phyloP scores from a whole-genome alignment of 2,329 filamentous ascomycete species.

The Zymoseptoria brevis region DNA sequence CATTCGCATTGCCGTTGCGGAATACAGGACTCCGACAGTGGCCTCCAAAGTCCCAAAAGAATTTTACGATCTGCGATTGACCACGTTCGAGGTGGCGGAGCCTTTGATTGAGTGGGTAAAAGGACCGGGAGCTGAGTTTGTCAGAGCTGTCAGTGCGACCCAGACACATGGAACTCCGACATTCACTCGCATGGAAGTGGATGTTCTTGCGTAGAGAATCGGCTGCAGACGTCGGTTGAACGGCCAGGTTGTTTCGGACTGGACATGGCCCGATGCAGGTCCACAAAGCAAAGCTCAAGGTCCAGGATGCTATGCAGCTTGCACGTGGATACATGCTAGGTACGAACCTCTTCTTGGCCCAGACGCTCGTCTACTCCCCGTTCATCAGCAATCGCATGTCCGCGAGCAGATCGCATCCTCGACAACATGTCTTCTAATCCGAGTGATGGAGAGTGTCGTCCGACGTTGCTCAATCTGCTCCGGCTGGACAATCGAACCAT shows the following conservation, averaged over 20 bases:
- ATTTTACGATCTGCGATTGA: slow-evolving; percentile 25
- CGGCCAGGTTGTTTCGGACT: background rate
- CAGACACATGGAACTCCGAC: slow-evolving; percentile 1
- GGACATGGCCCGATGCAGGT: background rate
- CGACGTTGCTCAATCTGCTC: background rate
- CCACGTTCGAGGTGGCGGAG: slow-evolving; percentile 24
- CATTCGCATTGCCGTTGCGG: slow-evolving; percentile 22
- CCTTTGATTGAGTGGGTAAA: slow-evolving; percentile 21
- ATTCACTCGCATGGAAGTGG: slow-evolving; percentile 2
- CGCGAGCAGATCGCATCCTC: background rate
- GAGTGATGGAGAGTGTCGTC: background rate
- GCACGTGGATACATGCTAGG: too few relatives aligned
- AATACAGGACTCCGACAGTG: slow-evolving; percentile 19
- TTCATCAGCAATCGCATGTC: background rate
- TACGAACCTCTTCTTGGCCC: too few relatives aligned
- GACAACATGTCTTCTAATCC: background rate
- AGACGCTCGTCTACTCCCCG: background rate
- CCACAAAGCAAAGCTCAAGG: background rate
- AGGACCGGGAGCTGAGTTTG: slow-evolving; percentile 2
- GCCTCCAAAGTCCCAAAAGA: slow-evolving; percentile 20
- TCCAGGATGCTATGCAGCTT: background rate
- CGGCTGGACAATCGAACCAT: background rate
- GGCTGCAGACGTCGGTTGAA: too few relatives aligned
- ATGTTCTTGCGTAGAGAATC: slow-evolving; percentile 1
- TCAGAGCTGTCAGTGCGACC: background rate